Conservation (phyloP, 2,329 filamentous ascomycete species). For the Periconia sp. region DNA sequence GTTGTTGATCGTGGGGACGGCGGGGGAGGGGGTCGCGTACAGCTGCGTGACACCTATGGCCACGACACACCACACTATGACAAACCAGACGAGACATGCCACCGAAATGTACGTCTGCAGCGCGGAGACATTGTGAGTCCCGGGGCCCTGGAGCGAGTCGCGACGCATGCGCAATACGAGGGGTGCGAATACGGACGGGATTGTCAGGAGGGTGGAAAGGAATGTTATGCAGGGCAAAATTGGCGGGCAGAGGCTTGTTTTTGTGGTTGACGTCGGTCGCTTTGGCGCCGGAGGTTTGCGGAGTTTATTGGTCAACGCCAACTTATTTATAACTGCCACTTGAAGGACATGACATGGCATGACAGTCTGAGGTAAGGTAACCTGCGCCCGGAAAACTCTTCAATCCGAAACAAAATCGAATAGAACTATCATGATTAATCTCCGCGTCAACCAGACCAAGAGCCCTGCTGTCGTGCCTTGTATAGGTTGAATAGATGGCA, state of each 20-base stretch:
- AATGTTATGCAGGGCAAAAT: background rate
- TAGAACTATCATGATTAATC: too few species aligned
- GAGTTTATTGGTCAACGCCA: background rate
- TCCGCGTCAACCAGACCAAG: too few species aligned
- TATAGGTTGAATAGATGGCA: too few species aligned
- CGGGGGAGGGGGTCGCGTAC: slow-evolving; percentile 43
- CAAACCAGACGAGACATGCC: slow-evolving; percentile 59
- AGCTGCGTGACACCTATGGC: slow-evolving; percentile 61
- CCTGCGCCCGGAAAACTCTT: too few species aligned
- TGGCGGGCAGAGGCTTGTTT: background rate
- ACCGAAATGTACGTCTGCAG: slow-evolving; percentile 44
- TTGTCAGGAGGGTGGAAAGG: background rate
- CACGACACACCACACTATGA: slow-evolving; percentile 58
- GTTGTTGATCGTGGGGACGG: slow-evolving; percentile 3
- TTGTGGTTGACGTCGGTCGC: background rate
- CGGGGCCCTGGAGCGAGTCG: slow-evolving; percentile 21
- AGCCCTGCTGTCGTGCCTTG: too few species aligned
- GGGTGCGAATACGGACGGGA: background rate
- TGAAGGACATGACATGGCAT: too few species aligned
- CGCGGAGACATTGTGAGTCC: slow-evolving; percentile 35
- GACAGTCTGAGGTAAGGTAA: too few species aligned
- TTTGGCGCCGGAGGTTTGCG: slow-evolving; percentile 4
- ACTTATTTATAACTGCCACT: too few species aligned
- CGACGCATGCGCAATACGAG: slow-evolving; percentile 36
- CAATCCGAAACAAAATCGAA: too few species aligned